phyloP scores from a whole-genome alignment of 2,329 filamentous ascomycete species.

The Diaporthe humulicola region DNA sequence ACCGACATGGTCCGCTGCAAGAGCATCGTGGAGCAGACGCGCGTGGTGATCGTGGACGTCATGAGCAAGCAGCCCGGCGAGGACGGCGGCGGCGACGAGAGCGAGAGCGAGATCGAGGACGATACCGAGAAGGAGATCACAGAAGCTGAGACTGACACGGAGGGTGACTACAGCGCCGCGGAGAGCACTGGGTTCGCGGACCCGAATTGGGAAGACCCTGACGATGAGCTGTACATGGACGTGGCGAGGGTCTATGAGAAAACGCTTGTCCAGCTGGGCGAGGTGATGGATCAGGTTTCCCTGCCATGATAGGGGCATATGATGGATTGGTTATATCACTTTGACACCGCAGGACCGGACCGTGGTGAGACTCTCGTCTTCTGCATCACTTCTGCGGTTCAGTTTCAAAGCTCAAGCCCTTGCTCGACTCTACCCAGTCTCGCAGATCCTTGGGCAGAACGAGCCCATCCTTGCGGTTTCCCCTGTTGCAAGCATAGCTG shows the following conservation, averaged over 20 bases:
- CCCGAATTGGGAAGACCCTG: constrained; percentile 53
- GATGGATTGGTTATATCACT: neutral
- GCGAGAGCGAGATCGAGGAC: constrained; percentile 38
- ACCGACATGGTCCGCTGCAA: constrained; percentile 92
- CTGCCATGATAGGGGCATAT: constrained; percentile 27
- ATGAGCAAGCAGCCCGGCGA: constrained; percentile 68
- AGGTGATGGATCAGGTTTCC: constrained; percentile 66
- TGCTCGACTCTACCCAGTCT: neutral
- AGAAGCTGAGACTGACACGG: constrained; percentile 47
- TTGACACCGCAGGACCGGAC: neutral
- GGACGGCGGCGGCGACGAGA: constrained; percentile 57
- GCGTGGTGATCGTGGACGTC: constrained; percentile 77
- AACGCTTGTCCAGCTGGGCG: constrained; percentile 81
- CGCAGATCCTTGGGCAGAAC: neutral
- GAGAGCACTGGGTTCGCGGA: constrained; percentile 38
- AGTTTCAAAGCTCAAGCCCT: too few relatives aligned
- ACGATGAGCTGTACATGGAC: constrained; percentile 71
- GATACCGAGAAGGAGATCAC: constrained; percentile 42
- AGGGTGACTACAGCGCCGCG: constrained; percentile 44
- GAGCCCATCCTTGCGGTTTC: neutral
- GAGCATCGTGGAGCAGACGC: constrained; percentile 82
- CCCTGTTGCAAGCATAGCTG: too few relatives aligned
- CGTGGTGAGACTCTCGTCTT: neutral
- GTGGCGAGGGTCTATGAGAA: constrained; percentile 83
- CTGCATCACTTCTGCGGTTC: too few relatives aligned